Conservation (phyloP, 2,329 filamentous ascomycete species). For the Xylariaceae sp. region DNA sequence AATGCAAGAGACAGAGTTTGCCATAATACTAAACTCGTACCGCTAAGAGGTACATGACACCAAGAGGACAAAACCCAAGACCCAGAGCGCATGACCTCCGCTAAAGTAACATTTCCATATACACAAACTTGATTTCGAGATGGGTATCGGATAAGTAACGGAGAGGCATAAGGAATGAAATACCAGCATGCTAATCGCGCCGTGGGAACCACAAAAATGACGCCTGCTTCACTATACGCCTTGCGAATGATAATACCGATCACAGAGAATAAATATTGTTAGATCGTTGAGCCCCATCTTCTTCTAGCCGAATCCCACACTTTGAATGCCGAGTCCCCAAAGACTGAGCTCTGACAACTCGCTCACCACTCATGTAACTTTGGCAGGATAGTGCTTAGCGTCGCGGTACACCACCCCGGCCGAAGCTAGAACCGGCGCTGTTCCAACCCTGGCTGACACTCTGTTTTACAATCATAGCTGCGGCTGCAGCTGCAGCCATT, state of each 20-base stretch:
- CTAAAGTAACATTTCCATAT: constrained; percentile 1
- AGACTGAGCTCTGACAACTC: constrained; percentile 35
- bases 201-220: constrained; percentile 16
- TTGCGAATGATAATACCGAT: neutral
- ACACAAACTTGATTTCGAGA: constrained; percentile 15
- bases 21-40: neutral
- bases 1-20: neutral
- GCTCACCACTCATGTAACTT: constrained; percentile 25
- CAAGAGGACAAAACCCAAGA: neutral
- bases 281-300: neutral
- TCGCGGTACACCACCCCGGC: constrained; percentile 52
- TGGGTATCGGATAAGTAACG: constrained; percentile 26
- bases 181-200: neutral
- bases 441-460: constrained; percentile 72
- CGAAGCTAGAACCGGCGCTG: constrained; percentile 48
- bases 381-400: constrained; percentile 46
- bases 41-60: neutral
- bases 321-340: constrained; percentile 17
- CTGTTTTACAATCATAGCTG: constrained; percentile 92
- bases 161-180: constrained; percentile 13
- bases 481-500: constrained; percentile 86
- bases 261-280: constrained; percentile 8
- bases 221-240: constrained; percentile 10
- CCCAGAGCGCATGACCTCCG: neutral
- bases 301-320: neutral